Evolutionary conservation across 257 asterid genomes (phyloP), one percentile per base, ranked within the genome.

Genomic region (Plantago ovata): DNA sequence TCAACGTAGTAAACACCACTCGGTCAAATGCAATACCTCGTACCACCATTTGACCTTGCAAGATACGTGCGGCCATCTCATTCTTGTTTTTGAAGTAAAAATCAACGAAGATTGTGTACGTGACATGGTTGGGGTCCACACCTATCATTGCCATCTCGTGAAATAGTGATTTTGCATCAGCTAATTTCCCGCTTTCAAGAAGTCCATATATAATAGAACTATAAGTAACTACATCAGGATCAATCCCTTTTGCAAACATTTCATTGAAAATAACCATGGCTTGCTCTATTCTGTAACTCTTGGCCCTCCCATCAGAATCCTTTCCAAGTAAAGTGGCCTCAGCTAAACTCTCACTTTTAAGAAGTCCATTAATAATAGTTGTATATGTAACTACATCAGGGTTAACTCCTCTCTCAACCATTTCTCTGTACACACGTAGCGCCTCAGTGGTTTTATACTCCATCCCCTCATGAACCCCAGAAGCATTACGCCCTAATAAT

Each of bases 31-130:
- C 22, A 67, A 88, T 72, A 47, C 96, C 98, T 40, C 82, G 82
- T 66, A 84, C 87, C 65, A 92, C 85, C 94, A 88, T 81, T 76
- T 84, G 96, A 67, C 90, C 67, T 69, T 58, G 87, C 77, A 88
- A 66, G 78, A 71, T 79, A 69, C 67, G 67, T 58, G 96, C 98
- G 62, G 77, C 76, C 74, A 69, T 69, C 38, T 39, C 72, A 62
- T 76, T 63, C 63, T 77, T 74, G 40, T 66, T 64, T 72, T 84
- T 84, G 47, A 83, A 73, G 48, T 79, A 67, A 72, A 65, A 75
- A 71, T 88, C 85, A 38, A 88, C 61, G 32, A 92, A 74, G 63
- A 68, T 74, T 18, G 95, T 70, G 73, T 75, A 85, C 38, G 95
- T 87, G 14, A 85, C 74, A 51, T 83, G 94, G 76, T 92, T 85